Conservation (phyloP, 768 basidiomycete species). For the Psilocybe sp. region DNA sequence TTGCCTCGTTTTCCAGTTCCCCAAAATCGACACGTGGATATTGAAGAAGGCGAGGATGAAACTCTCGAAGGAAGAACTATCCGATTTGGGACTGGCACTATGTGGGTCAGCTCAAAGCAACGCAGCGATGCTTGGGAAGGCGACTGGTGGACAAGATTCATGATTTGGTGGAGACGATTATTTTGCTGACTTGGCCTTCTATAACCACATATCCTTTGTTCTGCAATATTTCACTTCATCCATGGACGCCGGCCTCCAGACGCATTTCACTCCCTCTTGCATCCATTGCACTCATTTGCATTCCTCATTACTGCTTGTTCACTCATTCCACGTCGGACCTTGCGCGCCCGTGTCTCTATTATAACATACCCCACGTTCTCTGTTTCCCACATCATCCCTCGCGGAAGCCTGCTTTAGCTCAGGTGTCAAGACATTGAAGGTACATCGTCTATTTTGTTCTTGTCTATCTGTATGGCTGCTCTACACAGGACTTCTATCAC, state of each 20-base stretch:
- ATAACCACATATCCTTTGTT: constrained; percentile 11
- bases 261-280: constrained; percentile 7
- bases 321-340: neutral
- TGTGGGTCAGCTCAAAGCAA: constrained; percentile 68
- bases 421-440: too few species aligned
- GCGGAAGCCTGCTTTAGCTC: too few species aligned
- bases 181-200: constrained; percentile 53
- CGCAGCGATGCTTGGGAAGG: constrained; percentile 71
- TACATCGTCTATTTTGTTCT: too few species aligned
- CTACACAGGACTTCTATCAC: too few species aligned
- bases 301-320: constrained; percentile 10
- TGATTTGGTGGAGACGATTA: constrained; percentile 74
- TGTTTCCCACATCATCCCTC: too few species aligned
- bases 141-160: constrained; percentile 75
- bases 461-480: too few species aligned
- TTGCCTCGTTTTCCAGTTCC: constrained; percentile 66
- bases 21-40: constrained; percentile 43
- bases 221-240: constrained; percentile 3
- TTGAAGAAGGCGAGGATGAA: constrained; percentile 69
- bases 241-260: too few species aligned
- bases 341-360: neutral
- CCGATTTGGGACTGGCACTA: constrained; percentile 76
- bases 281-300: constrained; percentile 14
- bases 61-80: constrained; percentile 54
- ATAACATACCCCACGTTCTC: neutral